Percentiles rank a stretch among this genome's conserved stretches.
Conservation (phyloP, 495 filamentous ascomycete genomes). For the Xylaria castorea region DNA sequence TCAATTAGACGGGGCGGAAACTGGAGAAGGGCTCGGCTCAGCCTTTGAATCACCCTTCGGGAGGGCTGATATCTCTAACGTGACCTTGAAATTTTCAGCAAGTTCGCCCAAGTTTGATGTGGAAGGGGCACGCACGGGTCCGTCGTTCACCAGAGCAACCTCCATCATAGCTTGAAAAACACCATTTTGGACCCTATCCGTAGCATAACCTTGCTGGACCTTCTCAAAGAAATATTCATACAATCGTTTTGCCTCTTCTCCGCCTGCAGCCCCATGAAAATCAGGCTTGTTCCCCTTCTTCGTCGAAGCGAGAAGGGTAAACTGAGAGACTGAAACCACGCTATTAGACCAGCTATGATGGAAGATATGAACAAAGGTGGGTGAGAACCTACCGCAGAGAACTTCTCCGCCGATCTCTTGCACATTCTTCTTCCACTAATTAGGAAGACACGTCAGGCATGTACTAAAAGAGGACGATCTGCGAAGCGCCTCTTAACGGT, state of each 20-base stretch:
- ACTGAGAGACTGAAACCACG: slow-evolving; percentile 82
- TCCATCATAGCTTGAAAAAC: slow-evolving; percentile 99
- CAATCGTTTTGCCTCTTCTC: slow-evolving; percentile 75
- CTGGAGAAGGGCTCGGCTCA: slow-evolving; percentile 46
- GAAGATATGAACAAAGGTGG: background rate
- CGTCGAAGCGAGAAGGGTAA: slow-evolving; percentile 88
- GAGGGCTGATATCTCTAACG: slow-evolving; percentile 40
- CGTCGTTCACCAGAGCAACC: slow-evolving; percentile 91
- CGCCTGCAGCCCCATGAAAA: slow-evolving; percentile 87
- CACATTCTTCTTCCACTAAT: slow-evolving; percentile 86
- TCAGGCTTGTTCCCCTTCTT: slow-evolving; percentile 96
- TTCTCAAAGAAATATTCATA: slow-evolving; percentile 84
- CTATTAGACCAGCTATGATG: slow-evolving; percentile 12
- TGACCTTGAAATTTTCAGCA: slow-evolving; percentile 39
- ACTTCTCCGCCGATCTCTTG: slow-evolving; percentile 88
- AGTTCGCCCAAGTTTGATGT: slow-evolving; percentile 26
- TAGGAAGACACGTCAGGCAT: slow-evolving; percentile 31
- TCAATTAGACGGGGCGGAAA: background rate
- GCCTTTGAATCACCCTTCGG: slow-evolving; percentile 53
- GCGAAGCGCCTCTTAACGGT: background rate
- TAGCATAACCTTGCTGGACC: slow-evolving; percentile 72
- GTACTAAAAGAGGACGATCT: background rate
- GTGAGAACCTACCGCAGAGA: slow-evolving; percentile 75
- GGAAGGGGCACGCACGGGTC: slow-evolving; percentile 72
- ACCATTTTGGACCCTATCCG: slow-evolving; percentile 87